Evolutionary conservation across 1,284 basidiomycete genomes (phyloP).

Genomic region (Rhizopogon parksii): DNA sequence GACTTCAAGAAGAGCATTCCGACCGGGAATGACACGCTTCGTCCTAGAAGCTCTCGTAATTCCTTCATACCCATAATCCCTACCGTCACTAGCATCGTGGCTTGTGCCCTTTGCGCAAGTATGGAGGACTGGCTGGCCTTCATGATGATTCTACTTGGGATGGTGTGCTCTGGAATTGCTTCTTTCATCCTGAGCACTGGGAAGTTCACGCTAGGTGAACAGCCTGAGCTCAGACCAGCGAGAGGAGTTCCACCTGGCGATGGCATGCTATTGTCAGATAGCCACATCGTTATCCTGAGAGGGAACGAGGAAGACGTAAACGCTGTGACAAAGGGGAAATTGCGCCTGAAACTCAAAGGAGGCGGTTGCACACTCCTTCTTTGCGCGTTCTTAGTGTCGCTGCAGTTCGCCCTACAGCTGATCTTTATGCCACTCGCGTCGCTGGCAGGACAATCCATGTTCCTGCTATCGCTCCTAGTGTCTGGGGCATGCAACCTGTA

Average conservation of each 20-base stretch:
- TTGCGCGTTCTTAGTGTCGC: constrained; percentile 22
- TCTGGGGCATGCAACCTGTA: constrained; percentile 29
- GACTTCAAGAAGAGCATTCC: constrained; percentile 17
- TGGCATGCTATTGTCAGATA: constrained; percentile 19
- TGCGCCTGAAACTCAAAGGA: constrained; percentile 15
- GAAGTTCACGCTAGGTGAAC: constrained; percentile 12
- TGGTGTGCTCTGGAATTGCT: constrained; percentile 25
- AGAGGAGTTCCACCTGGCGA: constrained; percentile 21
- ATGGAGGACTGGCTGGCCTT: constrained; percentile 23
- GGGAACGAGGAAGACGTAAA: constrained; percentile 26
- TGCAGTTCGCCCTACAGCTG: constrained; percentile 24
- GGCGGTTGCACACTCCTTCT: constrained; percentile 15
- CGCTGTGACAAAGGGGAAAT: constrained; percentile 23
- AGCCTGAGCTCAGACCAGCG: constrained; percentile 13
- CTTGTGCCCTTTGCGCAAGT: constrained; percentile 18
- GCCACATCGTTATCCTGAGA: constrained; percentile 18
- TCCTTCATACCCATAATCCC: constrained; percentile 16
- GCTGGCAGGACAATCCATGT: constrained; percentile 28
- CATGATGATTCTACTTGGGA: constrained; percentile 27
- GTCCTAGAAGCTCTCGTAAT: not conserved
- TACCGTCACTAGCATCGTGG: constrained; percentile 18
- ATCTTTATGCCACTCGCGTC: constrained; percentile 25
- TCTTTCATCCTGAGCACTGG: constrained; percentile 27
- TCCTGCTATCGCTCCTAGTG: constrained; percentile 22
- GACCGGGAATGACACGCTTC: constrained; percentile 7